Evolutionary conservation across 2,329 filamentous ascomycete species (phyloP), one percentile per base, ranked within the genome.

Genomic region (Paecilomyces niveus): DNA sequence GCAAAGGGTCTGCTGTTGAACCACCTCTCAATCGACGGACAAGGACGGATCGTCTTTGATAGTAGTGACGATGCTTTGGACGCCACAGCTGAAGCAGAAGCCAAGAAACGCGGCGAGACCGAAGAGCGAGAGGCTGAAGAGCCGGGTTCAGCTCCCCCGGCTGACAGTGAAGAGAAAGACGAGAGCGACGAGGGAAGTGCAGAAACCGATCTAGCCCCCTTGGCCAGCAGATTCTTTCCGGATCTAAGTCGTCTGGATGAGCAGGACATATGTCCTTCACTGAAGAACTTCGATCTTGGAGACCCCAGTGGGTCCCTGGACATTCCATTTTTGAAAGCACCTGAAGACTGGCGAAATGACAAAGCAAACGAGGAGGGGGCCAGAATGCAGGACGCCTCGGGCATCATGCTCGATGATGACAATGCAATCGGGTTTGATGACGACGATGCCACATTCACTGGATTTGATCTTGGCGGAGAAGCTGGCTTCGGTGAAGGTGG

Each of bases 31-130:
- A 97, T 99, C 63, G 94, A 99, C 73, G 85, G 85, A 1, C 86
- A 91, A 63, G 94, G 94, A 50, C 85, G 93, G 35, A 99, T 99
- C 62, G 92, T 99, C 4, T 99, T 99, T 70, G 94, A 99, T 76
- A 97, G 93, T 78, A 97, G 92, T 69, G 93, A 99, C 72, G 94
- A 97, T 72, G 79, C 80, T 15, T 79, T 82, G 58, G 83, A 86
- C 58, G 79, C 80, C 15, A 76, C 74, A 7, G 73, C 78, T 32
- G 74, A 67, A 22, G 57, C 60, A 22, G 68, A 68, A 18, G 58
- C 57, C 55, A 75, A 62, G 66, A 74, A 62, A 62, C 63, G 60
- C 65, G 73, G 61, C 58, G 68, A 64, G 67, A 69, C 3, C 69
- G 53, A 70, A 74, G 69, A 64, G 77, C 79, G 21, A 18, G 76